Evolutionary conservation across 2,329 filamentous ascomycete species (phyloP), one percentile per base, ranked within the genome.

Genomic region (Penicillium glabrum): DNA sequence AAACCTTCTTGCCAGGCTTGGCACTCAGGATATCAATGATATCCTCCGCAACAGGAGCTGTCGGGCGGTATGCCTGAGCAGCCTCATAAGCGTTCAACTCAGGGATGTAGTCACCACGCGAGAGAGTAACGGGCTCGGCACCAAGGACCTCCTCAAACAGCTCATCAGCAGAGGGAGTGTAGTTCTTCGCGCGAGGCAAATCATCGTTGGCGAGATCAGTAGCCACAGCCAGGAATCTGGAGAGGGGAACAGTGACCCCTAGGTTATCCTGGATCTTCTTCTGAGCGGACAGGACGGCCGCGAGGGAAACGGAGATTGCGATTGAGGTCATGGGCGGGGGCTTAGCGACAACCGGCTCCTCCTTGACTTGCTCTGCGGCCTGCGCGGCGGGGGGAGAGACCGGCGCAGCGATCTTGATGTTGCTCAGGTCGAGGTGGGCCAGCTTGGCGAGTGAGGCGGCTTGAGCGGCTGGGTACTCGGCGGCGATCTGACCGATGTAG

Each of bases 91-190:
- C 77, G 48, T 81, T 82, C 65, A 96, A 85, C 69, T 91, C 86
- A 1, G 93, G 92, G 10, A 83, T 84, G 72, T 83, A 96, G 83
- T 78, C 80, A 62, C 79, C 92, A 77, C 73, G 85, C 72, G 70
- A 82, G 27, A 74, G 75, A 31, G 74, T 73, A 43, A 72, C 51
- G 3, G 72, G 67, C 47, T 65, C 61, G 1, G 79, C 77, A 10
- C 93, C 93, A 8, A 99, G 83, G 14, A 98, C 82, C 67, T 93
- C 87, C 71, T 97, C 87, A 77, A 98, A 98, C 13, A 99, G 85
- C 72, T 96, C 91, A 69, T 92, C 85, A 35, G 89, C 80, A 0
- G 89, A 87, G 14, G 89, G 88, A 69, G 86, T 82, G 46, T 83
- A 82, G 59, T 80, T 79, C 58, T 86, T 82, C 5, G 86, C 84